Base-by-base conservation (phyloP, 2,329 filamentous ascomycete species). In the Colletotrichum theobromicola region DNA sequence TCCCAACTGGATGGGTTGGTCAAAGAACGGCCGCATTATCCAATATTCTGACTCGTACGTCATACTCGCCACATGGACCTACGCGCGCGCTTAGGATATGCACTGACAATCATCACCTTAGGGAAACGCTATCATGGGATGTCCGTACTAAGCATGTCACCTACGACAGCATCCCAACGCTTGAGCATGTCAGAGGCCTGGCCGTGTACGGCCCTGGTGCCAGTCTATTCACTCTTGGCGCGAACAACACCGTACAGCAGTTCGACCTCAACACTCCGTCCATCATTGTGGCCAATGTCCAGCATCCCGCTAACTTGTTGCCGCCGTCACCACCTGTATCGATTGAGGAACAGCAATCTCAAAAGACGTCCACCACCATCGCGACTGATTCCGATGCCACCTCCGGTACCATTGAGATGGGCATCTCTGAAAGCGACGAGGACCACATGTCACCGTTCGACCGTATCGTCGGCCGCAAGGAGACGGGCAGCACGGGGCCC, bases 1-100 rank as follows among this genome's bases (percentile, higher is more conserved):
- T 2, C 93, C 94, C 46, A 98, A 98, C 82, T 99, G 97, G 97
- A 96, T 98, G 88, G 94, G 93, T 24, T 99, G 97, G 97, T 98
- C 97, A 0, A 98, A 98, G 85, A 98, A 98, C 86, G 97, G 97
- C 50, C 94, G 96, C 78, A 95, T 99, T 77, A 92, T 99, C 77
- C 97, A 99, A 84, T 96, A 93, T 84, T 94, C 94, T 7, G 95
- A 98, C 84, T 92, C 93, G 96, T 98, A 88, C 68, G 74, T 77
- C 67, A 77, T 75, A 76, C 67, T 74, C 61, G 75, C 74, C 76
- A 77, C 79, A 80, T 78, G 77, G 75, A 64, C 76, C 77, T 84
- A 87, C 81, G 84, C 87, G 87, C 87, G 87, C 87, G 87, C 85
- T 86, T 87, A 88, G 79, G 73, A 76, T 79, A 78, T 78, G 76